Base-by-base conservation (phyloP, 768 basidiomycete species). In the Kwoniella dendrophila region DNA sequence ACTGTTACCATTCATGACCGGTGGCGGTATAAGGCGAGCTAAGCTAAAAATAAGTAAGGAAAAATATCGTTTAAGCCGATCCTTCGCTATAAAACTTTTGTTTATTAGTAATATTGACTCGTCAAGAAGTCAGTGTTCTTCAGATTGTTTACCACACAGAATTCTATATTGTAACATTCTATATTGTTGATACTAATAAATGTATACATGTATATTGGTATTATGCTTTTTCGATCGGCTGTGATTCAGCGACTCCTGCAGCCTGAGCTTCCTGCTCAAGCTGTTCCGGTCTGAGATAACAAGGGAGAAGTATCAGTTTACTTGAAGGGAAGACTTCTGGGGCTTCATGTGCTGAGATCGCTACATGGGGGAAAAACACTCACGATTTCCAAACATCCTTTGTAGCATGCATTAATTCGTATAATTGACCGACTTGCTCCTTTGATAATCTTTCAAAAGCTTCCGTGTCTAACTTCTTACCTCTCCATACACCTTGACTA, bases 381-480 rank as follows among this genome's bases (percentile, higher is more conserved):
- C 59, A 80, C 79, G 86, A 83, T 72, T 88, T 92, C 90, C 90
- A 95, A 32, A 95, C 83, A 64, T 88, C 88, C 74, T 90, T 91
- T 0, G 92, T 87, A 2, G 88, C 90, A 64, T 90, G 87, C 91
- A 95, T 92, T 63, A 99, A 83, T 75, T 97, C 93, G 74, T 96
- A 92, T 41, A 99, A 79, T 78, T 98, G 95, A 0, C 90, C 90
- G 3, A 97, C 82, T 76, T 99, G 95, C 75, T 95, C 92, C 32
- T 82, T 79, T 20, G 92, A 93, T 71, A 79, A 66, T 66, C 77
- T 77, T 52, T 81, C 80, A 26, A 80, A 73, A 24, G 70, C 59
- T 20, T 78, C 77, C 48, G 66, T 66, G 40, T 78, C 71, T 61
- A 81, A 44, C 60, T 66, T 71, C 54, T 72, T 66, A 7, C 81